phyloP scores from a whole-genome alignment of 371 early-diverging fungal species.

The Rhizopus sp. region DNA sequence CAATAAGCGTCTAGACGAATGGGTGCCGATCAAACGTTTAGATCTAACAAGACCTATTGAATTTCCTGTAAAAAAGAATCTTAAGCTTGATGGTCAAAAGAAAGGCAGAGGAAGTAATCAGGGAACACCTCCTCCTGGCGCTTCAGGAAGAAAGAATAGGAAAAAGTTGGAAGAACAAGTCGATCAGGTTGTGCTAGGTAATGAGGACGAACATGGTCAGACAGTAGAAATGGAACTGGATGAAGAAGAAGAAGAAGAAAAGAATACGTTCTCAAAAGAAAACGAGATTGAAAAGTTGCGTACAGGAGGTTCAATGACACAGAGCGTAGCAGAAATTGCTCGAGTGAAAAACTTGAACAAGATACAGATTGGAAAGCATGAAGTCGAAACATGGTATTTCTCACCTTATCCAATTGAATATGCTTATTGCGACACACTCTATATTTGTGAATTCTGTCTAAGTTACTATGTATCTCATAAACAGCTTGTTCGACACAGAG shows the following conservation, averaged over 20 bases:
- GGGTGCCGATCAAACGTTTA: constrained; percentile 83
- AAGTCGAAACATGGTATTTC: constrained; percentile 98
- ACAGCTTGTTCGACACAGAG: constrained; percentile 71
- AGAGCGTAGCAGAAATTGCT: constrained; percentile 87
- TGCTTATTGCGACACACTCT: constrained; percentile 72
- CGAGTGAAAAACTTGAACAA: constrained; percentile 92
- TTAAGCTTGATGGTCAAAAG: constrained; percentile 60
- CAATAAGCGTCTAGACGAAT: constrained; percentile 99
- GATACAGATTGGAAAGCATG: constrained; percentile 93
- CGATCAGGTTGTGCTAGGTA: constrained; percentile 18
- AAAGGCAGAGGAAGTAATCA: constrained; percentile 40
- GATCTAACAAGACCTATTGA: constrained; percentile 75
- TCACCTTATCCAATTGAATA: constrained; percentile 92
- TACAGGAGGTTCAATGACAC: constrained; percentile 94
- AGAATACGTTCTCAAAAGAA: constrained; percentile 70
- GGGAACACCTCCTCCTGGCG: constrained; percentile 9
- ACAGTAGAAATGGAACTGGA: constrained; percentile 31
- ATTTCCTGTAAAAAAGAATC: constrained; percentile 50
- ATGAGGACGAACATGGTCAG: constrained; percentile 20
- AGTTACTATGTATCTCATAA: constrained; percentile 73
- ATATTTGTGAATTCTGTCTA: constrained; percentile 95
- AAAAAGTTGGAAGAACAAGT: constrained; percentile 17
- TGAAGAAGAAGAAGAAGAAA: constrained; percentile 52
- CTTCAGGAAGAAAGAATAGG: constrained; percentile 1
- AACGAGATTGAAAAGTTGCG: constrained; percentile 92